Conservation (phyloP, 345 rosid species). For the Lepidium africanum region DNA sequence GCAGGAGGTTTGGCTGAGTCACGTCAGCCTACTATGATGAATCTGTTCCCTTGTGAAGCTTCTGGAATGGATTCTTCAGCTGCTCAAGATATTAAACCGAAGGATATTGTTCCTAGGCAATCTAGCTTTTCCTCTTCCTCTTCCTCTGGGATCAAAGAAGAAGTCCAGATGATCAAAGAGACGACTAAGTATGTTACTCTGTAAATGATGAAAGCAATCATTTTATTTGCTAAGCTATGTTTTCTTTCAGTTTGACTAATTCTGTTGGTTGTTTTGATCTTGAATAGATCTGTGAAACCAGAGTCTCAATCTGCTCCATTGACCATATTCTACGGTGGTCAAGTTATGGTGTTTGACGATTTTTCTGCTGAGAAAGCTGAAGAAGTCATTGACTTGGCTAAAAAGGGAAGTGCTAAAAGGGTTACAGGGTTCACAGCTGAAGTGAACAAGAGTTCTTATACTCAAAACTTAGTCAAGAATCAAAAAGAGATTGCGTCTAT, state of each 20-base stretch:
- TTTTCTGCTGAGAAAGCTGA: constrained; percentile 73
- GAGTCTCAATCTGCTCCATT: constrained; percentile 46
- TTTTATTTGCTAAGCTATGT: neutral
- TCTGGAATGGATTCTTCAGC: neutral
- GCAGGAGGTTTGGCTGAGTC: constrained; percentile 16
- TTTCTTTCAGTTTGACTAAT: neutral
- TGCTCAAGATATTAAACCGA: constrained; percentile 33
- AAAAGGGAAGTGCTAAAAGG: constrained; percentile 37
- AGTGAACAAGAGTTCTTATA: neutral
- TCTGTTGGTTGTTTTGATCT: neutral
- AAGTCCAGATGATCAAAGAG: constrained; percentile 26
- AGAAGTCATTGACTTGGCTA: constrained; percentile 62
- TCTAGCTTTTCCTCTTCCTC: constrained; percentile 36
- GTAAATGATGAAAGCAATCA: no score
- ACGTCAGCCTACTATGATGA: constrained; percentile 41
- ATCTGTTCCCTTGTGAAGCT: constrained; percentile 44
- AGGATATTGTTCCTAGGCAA: constrained; percentile 53
- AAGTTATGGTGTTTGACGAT: constrained; percentile 64
- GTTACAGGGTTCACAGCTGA: constrained; percentile 4
- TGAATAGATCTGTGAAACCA: constrained; percentile 24
- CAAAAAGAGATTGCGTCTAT: constrained; percentile 27
- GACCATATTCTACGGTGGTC: constrained; percentile 82
- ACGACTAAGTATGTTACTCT: constrained; percentile 33
- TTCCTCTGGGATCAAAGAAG: constrained; percentile 31
- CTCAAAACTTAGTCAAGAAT: constrained; percentile 19